Conservation (phyloP, 148 eudicot species). For the Gaultheria prostrata region DNA sequence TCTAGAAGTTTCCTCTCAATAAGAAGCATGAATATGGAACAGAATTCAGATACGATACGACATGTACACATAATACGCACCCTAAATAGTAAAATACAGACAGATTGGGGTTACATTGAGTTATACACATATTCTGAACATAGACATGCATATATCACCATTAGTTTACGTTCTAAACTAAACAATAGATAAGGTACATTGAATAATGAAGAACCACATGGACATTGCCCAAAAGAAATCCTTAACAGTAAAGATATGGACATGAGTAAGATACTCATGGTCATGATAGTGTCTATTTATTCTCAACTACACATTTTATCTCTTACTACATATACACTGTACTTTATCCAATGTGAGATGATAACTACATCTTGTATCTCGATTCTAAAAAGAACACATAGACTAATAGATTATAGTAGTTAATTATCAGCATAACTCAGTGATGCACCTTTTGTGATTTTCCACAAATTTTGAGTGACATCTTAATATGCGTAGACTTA, state of each 20-base stretch:
- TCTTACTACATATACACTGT: background rate
- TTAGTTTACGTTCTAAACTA: too few relatives aligned
- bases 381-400: background rate
- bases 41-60: background rate
- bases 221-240: background rate
- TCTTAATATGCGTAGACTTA: background rate
- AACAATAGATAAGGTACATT: background rate
- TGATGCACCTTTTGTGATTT: background rate
- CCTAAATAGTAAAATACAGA: too few relatives aligned
- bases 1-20: background rate
- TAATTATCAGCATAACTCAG: background rate
- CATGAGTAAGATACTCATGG: background rate
- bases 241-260: background rate
- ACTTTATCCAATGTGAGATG: background rate
- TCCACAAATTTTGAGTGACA: background rate
- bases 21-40: background rate
- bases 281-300: background rate
- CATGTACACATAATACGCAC: background rate
- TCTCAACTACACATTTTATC: background rate
- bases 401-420: background rate
- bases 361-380: background rate
- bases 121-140: too few relatives aligned
- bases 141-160: too few relatives aligned
- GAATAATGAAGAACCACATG: background rate
- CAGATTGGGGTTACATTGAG: too few relatives aligned